A percentile compares a stretch with the other conserved stretches of the same genome.
Evolutionary conservation across 2,329 filamentous ascomycete species (phyloP).

Genomic region (Cladosporium sp.): DNA sequence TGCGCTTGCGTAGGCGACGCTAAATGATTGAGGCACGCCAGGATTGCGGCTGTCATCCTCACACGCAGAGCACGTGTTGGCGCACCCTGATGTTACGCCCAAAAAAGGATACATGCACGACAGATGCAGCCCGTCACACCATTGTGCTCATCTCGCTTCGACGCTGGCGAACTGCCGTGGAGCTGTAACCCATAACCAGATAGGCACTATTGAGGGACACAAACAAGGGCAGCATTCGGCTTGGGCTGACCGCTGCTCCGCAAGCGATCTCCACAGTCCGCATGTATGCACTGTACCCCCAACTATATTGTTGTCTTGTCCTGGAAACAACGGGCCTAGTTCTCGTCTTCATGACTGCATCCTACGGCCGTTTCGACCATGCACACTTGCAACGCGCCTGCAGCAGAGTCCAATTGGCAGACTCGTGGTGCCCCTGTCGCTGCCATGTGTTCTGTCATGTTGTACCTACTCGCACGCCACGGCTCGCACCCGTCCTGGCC

Average conservation of each 20-base stretch:
- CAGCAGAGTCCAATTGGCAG: background rate
- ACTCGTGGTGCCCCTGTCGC: background rate
- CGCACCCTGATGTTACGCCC: slow-evolving; percentile 3
- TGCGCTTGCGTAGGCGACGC: slow-evolving; percentile 1
- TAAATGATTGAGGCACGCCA: background rate
- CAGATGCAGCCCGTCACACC: slow-evolving; percentile 11
- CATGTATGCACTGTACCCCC: background rate
- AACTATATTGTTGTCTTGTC: no score
- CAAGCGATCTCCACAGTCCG: slow-evolving; percentile 2
- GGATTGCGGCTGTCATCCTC: background rate
- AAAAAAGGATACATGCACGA: slow-evolving; percentile 4
- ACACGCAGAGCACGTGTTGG: slow-evolving; percentile 1
- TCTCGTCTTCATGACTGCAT: slow-evolving; percentile 11
- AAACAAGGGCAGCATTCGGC: slow-evolving; percentile 2
- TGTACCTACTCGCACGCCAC: slow-evolving; percentile 2
- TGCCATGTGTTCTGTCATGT: slow-evolving; percentile 8
- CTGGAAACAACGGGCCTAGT: background rate
- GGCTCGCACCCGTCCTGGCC: background rate
- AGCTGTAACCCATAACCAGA: slow-evolving; percentile 2
- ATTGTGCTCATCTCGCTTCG: slow-evolving; percentile 13
- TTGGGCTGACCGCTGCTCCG: slow-evolving; percentile 10
- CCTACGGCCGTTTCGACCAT: slow-evolving; percentile 1
- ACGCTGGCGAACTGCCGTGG: slow-evolving; percentile 10
- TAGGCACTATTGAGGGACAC: no score
- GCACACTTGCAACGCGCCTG: slow-evolving; percentile 5